Percentiles rank a stretch among this genome's conserved stretches.
These are phyloP conservation scores for Podospora comata DNA, from an alignment of 495 filamentous ascomycete species.

Conservation along the genomic window DNA sequence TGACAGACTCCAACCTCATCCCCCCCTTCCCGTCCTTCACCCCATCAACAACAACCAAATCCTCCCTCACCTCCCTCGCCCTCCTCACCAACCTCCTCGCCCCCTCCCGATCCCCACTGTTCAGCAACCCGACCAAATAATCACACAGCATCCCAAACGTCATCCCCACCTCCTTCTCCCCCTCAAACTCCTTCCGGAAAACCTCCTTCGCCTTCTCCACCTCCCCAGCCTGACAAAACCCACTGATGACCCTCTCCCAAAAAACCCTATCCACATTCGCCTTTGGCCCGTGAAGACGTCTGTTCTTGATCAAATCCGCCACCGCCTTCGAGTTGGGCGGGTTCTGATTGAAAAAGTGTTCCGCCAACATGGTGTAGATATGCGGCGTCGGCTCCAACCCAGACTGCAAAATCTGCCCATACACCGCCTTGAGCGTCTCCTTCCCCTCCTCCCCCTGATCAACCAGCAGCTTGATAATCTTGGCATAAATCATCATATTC, in stretches of 20 bases:
- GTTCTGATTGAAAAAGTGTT: constrained; percentile 58
- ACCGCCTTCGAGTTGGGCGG: constrained; percentile 58
- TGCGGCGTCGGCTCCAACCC: constrained; percentile 53
- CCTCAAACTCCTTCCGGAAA: constrained; percentile 42
- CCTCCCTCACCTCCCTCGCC: constrained; percentile 20
- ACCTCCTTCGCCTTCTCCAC: constrained; percentile 49
- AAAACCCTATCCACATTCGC: constrained; percentile 54
- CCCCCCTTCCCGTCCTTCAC: constrained; percentile 17
- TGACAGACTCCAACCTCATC: background rate
- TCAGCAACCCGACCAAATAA: constrained; percentile 46
- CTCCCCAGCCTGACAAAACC: constrained; percentile 53
- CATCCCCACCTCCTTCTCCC: constrained; percentile 35
- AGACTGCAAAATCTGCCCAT: constrained; percentile 55
- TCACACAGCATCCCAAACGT: constrained; percentile 45
- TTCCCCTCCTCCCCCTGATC: constrained; percentile 39
- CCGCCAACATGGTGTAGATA: constrained; percentile 68
- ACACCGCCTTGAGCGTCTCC: constrained; percentile 53
- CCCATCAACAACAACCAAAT: constrained; percentile 20
- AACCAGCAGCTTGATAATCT: constrained; percentile 62
- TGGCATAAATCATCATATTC: constrained; percentile 58
- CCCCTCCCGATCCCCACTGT: background rate
- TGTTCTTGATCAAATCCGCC: constrained; percentile 49
- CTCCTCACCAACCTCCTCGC: constrained; percentile 34
- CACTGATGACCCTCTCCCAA: constrained; percentile 65
- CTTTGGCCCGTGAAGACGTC: constrained; percentile 34